phyloP scores from a whole-genome alignment of 768 basidiomycete genomes.

The Termitomyces titanicus region DNA sequence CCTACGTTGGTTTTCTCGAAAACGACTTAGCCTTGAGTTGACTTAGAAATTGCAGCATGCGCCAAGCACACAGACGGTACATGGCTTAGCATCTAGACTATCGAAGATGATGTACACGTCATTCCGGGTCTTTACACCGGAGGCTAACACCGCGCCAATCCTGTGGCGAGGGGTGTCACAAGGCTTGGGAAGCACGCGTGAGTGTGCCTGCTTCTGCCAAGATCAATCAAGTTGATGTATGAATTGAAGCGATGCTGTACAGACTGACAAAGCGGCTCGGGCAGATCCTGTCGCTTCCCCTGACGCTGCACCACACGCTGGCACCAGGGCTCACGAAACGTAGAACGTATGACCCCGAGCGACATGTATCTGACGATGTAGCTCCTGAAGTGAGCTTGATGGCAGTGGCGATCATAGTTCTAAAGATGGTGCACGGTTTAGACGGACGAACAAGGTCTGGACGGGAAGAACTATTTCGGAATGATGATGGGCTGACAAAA shows the following conservation, averaged over 20 bases:
- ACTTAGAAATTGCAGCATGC: constrained; percentile 46
- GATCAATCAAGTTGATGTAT: constrained; percentile 14
- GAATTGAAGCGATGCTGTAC: constrained; percentile 58
- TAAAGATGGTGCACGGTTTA: constrained; percentile 85
- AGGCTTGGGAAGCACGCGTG: constrained; percentile 71
- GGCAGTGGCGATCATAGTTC: constrained; percentile 58
- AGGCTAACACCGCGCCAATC: constrained; percentile 70
- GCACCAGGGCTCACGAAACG: constrained; percentile 35
- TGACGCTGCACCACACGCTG: constrained; percentile 56
- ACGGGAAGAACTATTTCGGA: constrained; percentile 26
- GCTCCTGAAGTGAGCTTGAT: constrained; percentile 66
- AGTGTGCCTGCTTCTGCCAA: constrained; percentile 26
- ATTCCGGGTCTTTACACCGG: constrained; percentile 66
- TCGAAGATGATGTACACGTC: constrained; percentile 49
- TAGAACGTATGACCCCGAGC: constrained; percentile 35
- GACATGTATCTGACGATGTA: constrained; percentile 57
- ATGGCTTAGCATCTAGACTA: constrained; percentile 57
- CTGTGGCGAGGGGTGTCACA: constrained; percentile 70
- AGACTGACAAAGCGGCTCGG: constrained; percentile 57
- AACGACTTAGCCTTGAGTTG: background rate
- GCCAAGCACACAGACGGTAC: constrained; percentile 55
- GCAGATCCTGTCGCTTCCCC: constrained; percentile 50
- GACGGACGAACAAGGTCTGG: constrained; percentile 55
- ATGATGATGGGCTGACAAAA: constrained; percentile 15
- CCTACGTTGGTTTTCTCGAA: constrained; percentile 47